Evolutionary conservation across 257 asterid species (phyloP).

Genomic region (Cruciata laevipes): DNA sequence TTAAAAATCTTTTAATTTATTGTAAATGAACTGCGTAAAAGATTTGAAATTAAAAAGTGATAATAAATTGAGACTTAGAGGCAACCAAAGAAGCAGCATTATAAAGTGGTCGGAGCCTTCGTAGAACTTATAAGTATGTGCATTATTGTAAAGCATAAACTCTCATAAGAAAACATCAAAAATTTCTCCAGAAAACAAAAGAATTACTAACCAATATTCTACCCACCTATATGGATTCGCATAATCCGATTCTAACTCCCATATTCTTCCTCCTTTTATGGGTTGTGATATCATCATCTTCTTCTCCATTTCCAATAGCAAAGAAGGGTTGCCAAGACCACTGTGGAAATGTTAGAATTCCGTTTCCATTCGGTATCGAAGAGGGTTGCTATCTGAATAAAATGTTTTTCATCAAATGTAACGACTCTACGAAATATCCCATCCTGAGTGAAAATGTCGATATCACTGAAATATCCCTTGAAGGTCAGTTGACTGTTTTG

Average conservation of each 20-base stretch:
- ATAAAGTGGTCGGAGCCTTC: too few relatives aligned
- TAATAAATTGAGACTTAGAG: too few relatives aligned
- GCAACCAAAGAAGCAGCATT: too few relatives aligned
- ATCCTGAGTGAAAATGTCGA: background rate
- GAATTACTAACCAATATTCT: too few relatives aligned
- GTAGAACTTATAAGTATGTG: too few relatives aligned
- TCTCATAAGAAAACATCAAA: too few relatives aligned
- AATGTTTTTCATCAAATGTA: background rate
- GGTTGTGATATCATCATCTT: background rate
- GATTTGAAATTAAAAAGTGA: too few relatives aligned
- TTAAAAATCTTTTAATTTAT: too few relatives aligned
- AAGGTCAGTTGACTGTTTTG: conserved; percentile 13
- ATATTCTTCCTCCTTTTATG: background rate
- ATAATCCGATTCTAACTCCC: background rate
- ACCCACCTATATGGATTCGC: too few relatives aligned
- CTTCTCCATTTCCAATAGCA: background rate
- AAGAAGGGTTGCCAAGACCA: conserved; percentile 12
- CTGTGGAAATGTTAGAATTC: conserved; percentile 30
- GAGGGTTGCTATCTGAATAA: background rate
- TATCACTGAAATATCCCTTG: conserved; percentile 13
- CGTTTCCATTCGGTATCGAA: conserved; percentile 31
- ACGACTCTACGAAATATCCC: conserved; percentile 8
- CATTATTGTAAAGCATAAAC: too few relatives aligned
- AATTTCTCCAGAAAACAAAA: too few relatives aligned
- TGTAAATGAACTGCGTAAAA: too few relatives aligned